Percentiles rank a stretch among this genome's conserved stretches.
Conservation (phyloP, 805 yeast species). For the Naumovozyma dairenensis region DNA sequence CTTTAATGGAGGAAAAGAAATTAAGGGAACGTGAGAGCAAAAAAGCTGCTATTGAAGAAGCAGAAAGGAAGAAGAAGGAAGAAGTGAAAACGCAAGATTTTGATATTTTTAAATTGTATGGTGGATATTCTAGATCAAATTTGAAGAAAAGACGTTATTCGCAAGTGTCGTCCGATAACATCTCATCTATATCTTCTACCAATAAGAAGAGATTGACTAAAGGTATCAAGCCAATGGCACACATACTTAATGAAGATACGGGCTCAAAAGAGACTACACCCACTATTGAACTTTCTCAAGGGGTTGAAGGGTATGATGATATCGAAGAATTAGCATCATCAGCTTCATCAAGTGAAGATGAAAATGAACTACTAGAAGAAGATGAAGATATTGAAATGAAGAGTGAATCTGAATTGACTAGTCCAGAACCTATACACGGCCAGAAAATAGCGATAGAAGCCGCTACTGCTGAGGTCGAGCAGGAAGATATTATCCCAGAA, state of each 20-base stretch:
- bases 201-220: slow-evolving; percentile 10
- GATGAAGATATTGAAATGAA: slow-evolving; percentile 17
- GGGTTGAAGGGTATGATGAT: slow-evolving; percentile 8
- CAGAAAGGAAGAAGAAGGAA: slow-evolving; percentile 17
- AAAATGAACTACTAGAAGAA: slow-evolving; percentile 14
- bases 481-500: neutral
- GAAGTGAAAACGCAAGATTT: slow-evolving; percentile 29
- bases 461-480: slow-evolving; percentile 3
- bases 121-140: slow-evolving; percentile 11
- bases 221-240: slow-evolving; percentile 22
- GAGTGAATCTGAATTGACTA: slow-evolving; percentile 13
- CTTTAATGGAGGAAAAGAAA: slow-evolving; percentile 30
- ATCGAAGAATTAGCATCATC: neutral
- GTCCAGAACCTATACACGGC: slow-evolving; percentile 18
- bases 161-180: slow-evolving; percentile 6
- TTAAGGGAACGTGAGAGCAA: slow-evolving; percentile 20
- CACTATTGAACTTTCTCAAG: slow-evolving; percentile 1
- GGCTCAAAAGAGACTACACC: slow-evolving; percentile 18
- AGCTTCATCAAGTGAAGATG: neutral
- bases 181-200: slow-evolving; percentile 1
- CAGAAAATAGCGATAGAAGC: slow-evolving; percentile 1
- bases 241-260: slow-evolving; percentile 23
- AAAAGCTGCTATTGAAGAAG: slow-evolving; percentile 3
- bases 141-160: slow-evolving; percentile 12
- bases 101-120: slow-evolving; percentile 29